phyloP scores from a whole-genome alignment of 1,284 basidiomycete species.

The Cerioporus squamosus region DNA sequence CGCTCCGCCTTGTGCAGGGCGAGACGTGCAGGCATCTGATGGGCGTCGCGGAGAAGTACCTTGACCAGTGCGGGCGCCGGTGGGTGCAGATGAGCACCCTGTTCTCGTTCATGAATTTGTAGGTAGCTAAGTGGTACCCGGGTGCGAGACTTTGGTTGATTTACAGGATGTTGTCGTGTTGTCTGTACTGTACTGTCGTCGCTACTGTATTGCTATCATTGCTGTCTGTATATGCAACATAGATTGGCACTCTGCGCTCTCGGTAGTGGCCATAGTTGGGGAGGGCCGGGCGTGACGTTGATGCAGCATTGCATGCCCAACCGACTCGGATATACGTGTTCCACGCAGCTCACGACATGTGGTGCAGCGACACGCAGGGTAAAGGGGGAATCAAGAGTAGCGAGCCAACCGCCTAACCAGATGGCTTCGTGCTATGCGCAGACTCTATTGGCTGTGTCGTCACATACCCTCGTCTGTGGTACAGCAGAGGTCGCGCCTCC shows the following conservation, averaged over 20 bases:
- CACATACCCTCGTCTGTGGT: constrained; percentile 49
- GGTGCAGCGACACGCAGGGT: background rate
- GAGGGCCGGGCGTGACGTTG: no score
- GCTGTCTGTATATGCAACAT: constrained; percentile 1
- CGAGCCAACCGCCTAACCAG: constrained; percentile 5
- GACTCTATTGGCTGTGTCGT: constrained; percentile 36
- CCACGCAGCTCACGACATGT: no score
- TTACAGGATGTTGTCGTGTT: background rate
- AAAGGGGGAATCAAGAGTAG: background rate
- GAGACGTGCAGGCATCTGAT: constrained; percentile 57
- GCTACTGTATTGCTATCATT: constrained; percentile 26
- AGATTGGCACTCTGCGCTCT: no score
- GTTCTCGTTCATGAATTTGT: constrained; percentile 80
- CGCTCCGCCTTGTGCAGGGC: constrained; percentile 54
- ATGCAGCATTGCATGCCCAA: no score
- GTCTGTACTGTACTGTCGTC: constrained; percentile 9
- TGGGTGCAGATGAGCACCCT: constrained; percentile 83
- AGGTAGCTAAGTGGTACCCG: background rate
- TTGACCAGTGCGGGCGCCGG: constrained; percentile 82
- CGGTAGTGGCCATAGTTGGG: no score
- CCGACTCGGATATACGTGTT: no score
- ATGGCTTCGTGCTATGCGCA: background rate
- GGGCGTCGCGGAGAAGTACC: constrained; percentile 72
- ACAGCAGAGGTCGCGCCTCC: constrained; percentile 45
- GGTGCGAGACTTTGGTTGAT: background rate